A percentile compares a stretch with the other conserved stretches of the same genome.
phyloP scores from a whole-genome alignment of 2,329 filamentous ascomycete species.

The Fusarium heterosporum region DNA sequence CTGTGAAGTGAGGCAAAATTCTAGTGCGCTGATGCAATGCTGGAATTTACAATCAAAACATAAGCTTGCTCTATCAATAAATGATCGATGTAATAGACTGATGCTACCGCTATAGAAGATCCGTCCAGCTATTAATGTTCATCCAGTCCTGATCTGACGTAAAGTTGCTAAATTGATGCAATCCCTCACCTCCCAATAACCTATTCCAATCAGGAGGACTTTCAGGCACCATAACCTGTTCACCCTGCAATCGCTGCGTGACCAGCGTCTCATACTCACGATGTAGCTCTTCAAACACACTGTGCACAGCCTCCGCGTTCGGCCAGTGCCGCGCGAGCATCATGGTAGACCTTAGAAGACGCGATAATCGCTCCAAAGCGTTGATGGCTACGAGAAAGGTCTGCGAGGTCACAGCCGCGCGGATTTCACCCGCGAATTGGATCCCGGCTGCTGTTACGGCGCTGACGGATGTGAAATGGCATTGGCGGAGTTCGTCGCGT shows the following conservation, averaged over 20 bases:
- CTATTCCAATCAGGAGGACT: conserved; percentile 44
- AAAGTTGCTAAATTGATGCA: conserved; percentile 33
- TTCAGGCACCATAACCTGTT: conserved; percentile 43
- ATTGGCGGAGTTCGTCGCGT: conserved; percentile 38
- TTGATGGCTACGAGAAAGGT: conserved; percentile 42
- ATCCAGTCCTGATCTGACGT: conserved; percentile 43
- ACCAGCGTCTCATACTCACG: conserved; percentile 42
- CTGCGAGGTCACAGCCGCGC: conserved; percentile 30
- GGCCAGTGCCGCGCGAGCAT: conserved; percentile 41
- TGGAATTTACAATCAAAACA: too few species aligned
- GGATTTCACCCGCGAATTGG: conserved; percentile 43
- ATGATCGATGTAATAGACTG: too few species aligned
- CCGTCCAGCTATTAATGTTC: conserved; percentile 45
- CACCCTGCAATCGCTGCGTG: conserved; percentile 40
- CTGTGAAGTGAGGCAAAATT: too few species aligned
- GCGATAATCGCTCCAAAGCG: conserved; percentile 35
- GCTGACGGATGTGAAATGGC: conserved; percentile 44
- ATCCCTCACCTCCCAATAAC: conserved; percentile 35
- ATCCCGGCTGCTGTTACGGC: conserved; percentile 43
- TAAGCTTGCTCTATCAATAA: not conserved
- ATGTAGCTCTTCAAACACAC: conserved; percentile 44
- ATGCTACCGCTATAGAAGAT: conserved; percentile 16
- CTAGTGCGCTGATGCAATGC: too few species aligned
- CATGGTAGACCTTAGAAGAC: conserved; percentile 31
- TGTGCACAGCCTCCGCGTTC: conserved; percentile 44